phyloP scores from a whole-genome alignment of 805 yeast genomes.

The Barnettozyma vustinii region DNA sequence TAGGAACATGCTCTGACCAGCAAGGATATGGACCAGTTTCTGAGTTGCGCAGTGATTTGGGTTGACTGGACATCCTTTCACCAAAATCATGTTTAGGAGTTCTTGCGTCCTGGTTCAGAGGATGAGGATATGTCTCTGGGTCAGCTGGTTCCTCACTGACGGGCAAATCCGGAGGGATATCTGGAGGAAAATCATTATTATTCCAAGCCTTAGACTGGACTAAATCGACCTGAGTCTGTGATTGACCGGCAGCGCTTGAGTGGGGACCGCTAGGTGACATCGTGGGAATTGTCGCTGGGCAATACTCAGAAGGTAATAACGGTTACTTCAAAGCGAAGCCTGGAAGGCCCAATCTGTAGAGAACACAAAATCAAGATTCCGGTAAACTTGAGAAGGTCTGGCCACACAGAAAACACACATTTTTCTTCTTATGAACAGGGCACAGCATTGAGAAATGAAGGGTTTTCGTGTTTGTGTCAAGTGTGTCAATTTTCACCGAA shows the following conservation, averaged over 20 bases:
- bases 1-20: constrained; percentile 56
- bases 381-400: background rate
- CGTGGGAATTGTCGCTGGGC: background rate
- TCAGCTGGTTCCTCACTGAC: background rate
- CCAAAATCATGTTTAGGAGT: background rate
- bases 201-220: background rate
- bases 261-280: background rate
- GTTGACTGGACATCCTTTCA: background rate
- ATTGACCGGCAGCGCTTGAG: background rate
- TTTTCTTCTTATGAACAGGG: background rate
- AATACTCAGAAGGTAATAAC: background rate
- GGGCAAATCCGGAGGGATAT: background rate
- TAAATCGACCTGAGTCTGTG: background rate
- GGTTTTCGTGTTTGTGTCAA: background rate
- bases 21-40: constrained; percentile 10
- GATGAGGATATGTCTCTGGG: background rate
- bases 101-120: too few species aligned
- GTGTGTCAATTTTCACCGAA: background rate
- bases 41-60: background rate
- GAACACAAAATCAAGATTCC: background rate
- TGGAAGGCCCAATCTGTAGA: background rate
- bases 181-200: background rate
- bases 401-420: background rate
- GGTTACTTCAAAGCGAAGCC: background rate
- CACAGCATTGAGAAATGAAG: background rate